Evolutionary conservation across 805 yeast species (phyloP).

Genomic region (Candida maesae): DNA sequence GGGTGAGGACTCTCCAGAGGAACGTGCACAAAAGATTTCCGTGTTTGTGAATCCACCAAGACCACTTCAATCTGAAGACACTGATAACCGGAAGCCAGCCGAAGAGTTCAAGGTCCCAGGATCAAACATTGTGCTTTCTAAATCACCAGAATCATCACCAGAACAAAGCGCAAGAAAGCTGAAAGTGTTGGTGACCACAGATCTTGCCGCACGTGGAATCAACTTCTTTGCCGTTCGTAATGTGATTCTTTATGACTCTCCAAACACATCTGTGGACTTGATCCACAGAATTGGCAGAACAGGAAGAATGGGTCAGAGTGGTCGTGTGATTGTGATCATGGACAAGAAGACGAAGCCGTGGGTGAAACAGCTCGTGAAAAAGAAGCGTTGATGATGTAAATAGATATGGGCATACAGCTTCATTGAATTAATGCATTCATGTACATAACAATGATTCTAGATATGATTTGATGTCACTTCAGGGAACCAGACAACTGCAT

Average conservation of each 20-base stretch:
- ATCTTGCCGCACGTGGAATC: constrained; percentile 83
- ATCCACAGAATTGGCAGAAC: constrained; percentile 94
- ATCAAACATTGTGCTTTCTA: constrained; percentile 31
- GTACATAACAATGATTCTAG: not conserved
- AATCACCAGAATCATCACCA: constrained; percentile 8
- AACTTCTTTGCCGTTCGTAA: constrained; percentile 81
- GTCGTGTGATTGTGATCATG: constrained; percentile 79
- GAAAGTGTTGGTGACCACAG: constrained; percentile 82
- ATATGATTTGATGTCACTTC: too few relatives aligned
- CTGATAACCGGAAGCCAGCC: not conserved
- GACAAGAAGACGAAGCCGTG: constrained; percentile 68
- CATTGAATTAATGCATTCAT: not conserved
- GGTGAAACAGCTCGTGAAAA: constrained; percentile 61
- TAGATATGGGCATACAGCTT: not conserved
- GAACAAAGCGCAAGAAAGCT: constrained; percentile 29
- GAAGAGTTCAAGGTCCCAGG: constrained; percentile 28
- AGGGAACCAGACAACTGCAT: too few relatives aligned
- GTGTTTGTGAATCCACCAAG: constrained; percentile 65
- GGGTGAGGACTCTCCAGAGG: constrained; percentile 59
- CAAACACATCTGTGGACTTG: constrained; percentile 78
- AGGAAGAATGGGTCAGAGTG: constrained; percentile 85
- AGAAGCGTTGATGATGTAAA: constrained; percentile 6
- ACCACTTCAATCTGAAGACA: constrained; percentile 29
- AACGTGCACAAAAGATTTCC: constrained; percentile 51
- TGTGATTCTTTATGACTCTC: constrained; percentile 81